Evolutionary conservation across 768 basidiomycete species (phyloP).

Genomic region (Mycena capillaripes): DNA sequence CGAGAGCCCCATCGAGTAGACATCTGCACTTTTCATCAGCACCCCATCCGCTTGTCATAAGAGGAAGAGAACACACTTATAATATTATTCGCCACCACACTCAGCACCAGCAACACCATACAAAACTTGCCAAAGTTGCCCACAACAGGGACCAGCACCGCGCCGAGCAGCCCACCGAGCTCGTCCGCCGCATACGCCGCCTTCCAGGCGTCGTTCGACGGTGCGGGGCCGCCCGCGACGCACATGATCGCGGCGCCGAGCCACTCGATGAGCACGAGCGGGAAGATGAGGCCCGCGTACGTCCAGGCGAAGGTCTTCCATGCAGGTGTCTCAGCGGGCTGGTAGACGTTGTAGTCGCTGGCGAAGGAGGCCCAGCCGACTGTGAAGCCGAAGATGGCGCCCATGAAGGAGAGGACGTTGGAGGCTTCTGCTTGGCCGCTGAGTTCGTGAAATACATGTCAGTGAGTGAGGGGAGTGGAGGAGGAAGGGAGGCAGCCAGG

Average conservation of each 20-base stretch:
- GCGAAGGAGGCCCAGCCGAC: constrained; percentile 60
- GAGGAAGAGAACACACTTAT: constrained; percentile 72
- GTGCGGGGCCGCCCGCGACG: constrained; percentile 47
- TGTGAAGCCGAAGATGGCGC: constrained; percentile 62
- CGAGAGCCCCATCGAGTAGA: constrained; percentile 61
- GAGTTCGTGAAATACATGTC: not conserved
- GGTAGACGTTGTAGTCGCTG: constrained; percentile 59
- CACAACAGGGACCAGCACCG: constrained; percentile 62
- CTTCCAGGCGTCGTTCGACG: constrained; percentile 49
- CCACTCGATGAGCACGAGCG: constrained; percentile 56
- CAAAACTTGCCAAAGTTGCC: constrained; percentile 71
- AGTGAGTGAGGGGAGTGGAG: not conserved
- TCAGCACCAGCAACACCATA: constrained; percentile 64
- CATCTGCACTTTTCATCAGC: too few species aligned
- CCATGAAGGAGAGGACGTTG: constrained; percentile 53
- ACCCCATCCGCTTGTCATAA: too few species aligned
- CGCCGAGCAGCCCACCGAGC: constrained; percentile 62
- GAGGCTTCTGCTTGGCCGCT: constrained; percentile 50
- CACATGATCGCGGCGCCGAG: constrained; percentile 62
- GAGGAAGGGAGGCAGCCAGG: too few species aligned
- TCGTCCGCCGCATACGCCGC: constrained; percentile 51
- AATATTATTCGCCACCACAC: constrained; percentile 63
- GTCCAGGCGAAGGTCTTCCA: constrained; percentile 57
- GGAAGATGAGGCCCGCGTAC: constrained; percentile 42
- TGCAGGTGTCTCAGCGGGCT: constrained; percentile 49